Conservation (phyloP, 83 land plant species). For the Diphasiastrum complanatum region DNA sequence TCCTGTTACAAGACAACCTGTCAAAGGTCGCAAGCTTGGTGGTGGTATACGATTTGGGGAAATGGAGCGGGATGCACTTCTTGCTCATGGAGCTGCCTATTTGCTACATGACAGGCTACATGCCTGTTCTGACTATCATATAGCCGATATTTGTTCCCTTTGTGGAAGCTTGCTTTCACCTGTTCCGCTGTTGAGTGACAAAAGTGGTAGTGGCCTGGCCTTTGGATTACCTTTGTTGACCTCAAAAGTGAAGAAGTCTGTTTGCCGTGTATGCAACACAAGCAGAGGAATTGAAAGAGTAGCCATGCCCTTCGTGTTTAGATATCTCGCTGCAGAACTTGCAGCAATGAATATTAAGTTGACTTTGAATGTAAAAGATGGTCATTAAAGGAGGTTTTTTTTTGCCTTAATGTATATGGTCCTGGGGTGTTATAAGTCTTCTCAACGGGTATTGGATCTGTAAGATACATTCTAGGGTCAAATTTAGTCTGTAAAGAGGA, state of each 20-base stretch:
- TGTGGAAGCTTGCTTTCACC: constrained; percentile 86
- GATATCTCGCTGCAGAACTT: constrained; percentile 83
- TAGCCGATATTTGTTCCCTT: constrained; percentile 75
- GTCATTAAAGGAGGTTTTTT: background rate
- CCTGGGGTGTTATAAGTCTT: too few relatives aligned
- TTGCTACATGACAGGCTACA: constrained; percentile 92
- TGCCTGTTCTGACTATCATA: constrained; percentile 88
- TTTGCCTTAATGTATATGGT: too few relatives aligned
- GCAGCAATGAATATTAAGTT: constrained; percentile 97
- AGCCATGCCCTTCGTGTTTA: constrained; percentile 96
- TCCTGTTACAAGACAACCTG: constrained; percentile 85
- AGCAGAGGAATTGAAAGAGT: constrained; percentile 79
- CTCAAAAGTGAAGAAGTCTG: constrained; percentile 52
- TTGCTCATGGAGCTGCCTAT: constrained; percentile 98
- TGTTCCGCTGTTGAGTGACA: constrained; percentile 33
- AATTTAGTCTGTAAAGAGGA: too few relatives aligned
- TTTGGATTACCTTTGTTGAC: constrained; percentile 18
- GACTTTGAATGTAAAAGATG: constrained; percentile 48
- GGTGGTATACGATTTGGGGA: constrained; percentile 99
- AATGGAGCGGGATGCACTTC: constrained; percentile 94
- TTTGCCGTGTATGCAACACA: constrained; percentile 63
- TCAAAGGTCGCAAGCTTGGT: constrained; percentile 86
- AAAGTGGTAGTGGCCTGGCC: constrained; percentile 19
- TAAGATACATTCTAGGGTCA: too few relatives aligned
- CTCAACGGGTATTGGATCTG: too few relatives aligned